These are phyloP conservation scores for Globisporangium polare DNA, from an alignment of 352 stramenopile species.

Conservation along the genomic window DNA sequence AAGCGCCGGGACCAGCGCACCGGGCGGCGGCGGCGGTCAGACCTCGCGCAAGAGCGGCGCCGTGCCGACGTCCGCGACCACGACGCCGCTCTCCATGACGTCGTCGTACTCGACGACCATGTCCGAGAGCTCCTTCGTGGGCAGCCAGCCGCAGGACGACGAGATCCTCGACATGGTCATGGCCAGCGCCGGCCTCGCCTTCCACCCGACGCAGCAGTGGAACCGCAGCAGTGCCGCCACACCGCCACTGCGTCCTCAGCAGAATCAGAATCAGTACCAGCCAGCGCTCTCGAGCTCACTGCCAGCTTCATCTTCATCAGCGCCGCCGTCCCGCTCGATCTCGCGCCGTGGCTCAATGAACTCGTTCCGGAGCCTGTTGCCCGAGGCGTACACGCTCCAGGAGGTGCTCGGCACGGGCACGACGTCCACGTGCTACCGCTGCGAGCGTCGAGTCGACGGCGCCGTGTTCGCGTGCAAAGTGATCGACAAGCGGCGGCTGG, in stretches of 20 bases:
- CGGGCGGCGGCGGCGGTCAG: background rate
- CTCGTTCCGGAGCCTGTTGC: conserved; percentile 37
- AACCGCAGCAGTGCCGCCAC: background rate
- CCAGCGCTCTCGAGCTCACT: conserved; percentile 6
- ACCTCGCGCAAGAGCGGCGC: conserved; percentile 2
- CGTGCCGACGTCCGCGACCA: background rate
- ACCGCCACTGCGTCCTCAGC: background rate
- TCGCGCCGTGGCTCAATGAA: conserved; percentile 14
- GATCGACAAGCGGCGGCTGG: conserved; percentile 65
- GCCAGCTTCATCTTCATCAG: background rate
- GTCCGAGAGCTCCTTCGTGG: conserved; percentile 46
- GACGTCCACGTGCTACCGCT: conserved; percentile 71
- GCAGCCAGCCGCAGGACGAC: conserved; percentile 24
- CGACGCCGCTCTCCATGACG: conserved; percentile 13
- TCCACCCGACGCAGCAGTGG: conserved; percentile 16
- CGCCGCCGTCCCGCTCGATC: background rate
- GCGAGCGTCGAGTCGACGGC: conserved; percentile 37
- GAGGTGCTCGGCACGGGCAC: conserved; percentile 62
- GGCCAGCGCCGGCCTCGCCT: conserved; percentile 16
- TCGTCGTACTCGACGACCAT: conserved; percentile 23
- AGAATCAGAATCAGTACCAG: background rate
- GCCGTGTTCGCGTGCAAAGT: conserved; percentile 70
- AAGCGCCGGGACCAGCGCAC: background rate
- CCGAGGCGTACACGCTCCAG: conserved; percentile 45
- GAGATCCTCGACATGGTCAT: conserved; percentile 28